A percentile compares a stretch with the other conserved stretches of the same genome.
phyloP scores from a whole-genome alignment of 2,329 filamentous ascomycete species.

The Fusarium sublunatum region DNA sequence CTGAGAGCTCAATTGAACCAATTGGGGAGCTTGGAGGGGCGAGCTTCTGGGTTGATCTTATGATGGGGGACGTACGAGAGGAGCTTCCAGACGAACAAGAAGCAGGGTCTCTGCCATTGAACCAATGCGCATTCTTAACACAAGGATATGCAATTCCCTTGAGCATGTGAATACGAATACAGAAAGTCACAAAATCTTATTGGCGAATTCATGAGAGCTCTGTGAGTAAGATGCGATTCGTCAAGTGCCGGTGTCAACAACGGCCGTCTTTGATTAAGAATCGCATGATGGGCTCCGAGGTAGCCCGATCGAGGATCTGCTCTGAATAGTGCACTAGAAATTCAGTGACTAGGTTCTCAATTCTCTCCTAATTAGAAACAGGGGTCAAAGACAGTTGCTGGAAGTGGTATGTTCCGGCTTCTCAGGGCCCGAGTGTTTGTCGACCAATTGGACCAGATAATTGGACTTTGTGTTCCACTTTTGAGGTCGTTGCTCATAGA shows the following conservation, averaged over 20 bases:
- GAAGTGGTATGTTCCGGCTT: conserved; percentile 31
- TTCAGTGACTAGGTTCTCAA: neutral
- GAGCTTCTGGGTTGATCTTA: conserved; percentile 19
- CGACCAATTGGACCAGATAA: conserved; percentile 18
- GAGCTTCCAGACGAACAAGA: neutral
- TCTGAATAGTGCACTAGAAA: neutral
- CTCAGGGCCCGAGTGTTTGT: conserved; percentile 21
- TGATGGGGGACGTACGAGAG: conserved; percentile 34
- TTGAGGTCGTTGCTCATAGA: neutral
- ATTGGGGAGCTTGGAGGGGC: conserved; percentile 16
- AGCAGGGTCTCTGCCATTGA: conserved; percentile 10
- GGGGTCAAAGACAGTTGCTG: conserved; percentile 1
- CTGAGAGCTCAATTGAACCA: conserved; percentile 26
- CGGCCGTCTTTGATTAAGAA: conserved; percentile 38
- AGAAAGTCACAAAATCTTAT: conserved; percentile 3
- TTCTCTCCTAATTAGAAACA: conserved; percentile 2
- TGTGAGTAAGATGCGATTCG: conserved; percentile 20
- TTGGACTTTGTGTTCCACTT: conserved; percentile 21
- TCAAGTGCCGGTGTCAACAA: conserved; percentile 32
- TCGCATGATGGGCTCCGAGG: conserved; percentile 44
- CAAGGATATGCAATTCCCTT: neutral
- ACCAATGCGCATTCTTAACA: neutral
- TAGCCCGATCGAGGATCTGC: conserved; percentile 19
- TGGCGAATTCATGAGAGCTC: conserved; percentile 22
- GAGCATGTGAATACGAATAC: conserved; percentile 27